Evolutionary conservation across 1,284 basidiomycete species (phyloP).

Genomic region (Malassezia arunalokei): DNA sequence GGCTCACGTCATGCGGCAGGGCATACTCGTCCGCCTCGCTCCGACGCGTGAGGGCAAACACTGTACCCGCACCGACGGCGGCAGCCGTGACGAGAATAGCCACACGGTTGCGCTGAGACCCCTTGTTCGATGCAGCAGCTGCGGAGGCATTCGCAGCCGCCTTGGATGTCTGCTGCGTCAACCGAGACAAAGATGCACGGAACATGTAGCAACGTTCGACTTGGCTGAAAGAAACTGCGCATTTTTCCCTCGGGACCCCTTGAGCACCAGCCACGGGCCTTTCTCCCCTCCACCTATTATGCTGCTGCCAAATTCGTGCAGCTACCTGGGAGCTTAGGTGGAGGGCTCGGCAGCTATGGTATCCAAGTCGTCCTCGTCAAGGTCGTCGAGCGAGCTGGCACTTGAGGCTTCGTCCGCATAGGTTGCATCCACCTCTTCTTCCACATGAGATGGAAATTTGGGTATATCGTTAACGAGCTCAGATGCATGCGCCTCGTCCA

Average conservation of each 20-base stretch:
- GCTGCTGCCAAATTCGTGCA: too few relatives aligned
- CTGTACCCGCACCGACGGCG: conserved; percentile 1
- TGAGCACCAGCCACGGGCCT: too few relatives aligned
- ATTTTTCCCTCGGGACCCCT: not conserved
- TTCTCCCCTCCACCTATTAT: too few relatives aligned
- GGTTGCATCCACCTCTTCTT: too few relatives aligned
- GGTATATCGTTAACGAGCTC: too few relatives aligned
- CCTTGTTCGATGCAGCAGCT: not conserved
- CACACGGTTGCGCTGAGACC: not conserved
- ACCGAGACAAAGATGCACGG: conserved; percentile 5
- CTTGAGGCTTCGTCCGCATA: too few relatives aligned
- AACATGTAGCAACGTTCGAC: conserved; percentile 3
- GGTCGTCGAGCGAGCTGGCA: too few relatives aligned
- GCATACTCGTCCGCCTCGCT: not conserved
- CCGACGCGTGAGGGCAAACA: conserved; percentile 2
- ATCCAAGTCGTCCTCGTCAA: too few relatives aligned
- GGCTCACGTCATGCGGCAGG: conserved; percentile 26
- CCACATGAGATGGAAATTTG: too few relatives aligned
- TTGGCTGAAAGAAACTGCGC: not conserved
- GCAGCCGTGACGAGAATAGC: conserved; percentile 4
- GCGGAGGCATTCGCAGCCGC: not conserved
- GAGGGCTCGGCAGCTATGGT: too few relatives aligned
- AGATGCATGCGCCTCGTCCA: too few relatives aligned
- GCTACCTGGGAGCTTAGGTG: too few relatives aligned
- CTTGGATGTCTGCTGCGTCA: conserved; percentile 1